A percentile compares a stretch with the other conserved stretches of the same genome.
Conservation (phyloP, 495 filamentous ascomycete genomes). For the Alectoria sarmentosa region DNA sequence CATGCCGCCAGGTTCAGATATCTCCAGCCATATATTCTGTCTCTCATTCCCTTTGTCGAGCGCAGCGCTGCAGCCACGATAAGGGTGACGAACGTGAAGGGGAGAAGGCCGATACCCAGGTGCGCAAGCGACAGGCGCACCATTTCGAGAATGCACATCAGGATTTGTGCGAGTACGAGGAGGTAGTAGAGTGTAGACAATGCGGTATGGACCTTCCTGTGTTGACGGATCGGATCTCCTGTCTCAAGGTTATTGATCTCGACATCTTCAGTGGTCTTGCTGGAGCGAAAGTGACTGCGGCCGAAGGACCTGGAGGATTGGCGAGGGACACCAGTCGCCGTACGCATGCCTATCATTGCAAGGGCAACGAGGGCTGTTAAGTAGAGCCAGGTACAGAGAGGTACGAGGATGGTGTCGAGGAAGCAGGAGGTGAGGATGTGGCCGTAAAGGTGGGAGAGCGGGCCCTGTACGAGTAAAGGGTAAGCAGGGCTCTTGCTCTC, state of each 20-base stretch:
- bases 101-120: conserved; percentile 31
- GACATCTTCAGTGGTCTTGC: conserved; percentile 7
- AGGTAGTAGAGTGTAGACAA: conserved; percentile 28
- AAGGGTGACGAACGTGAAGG: conserved; percentile 30
- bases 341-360: neutral
- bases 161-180: conserved; percentile 26
- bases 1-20: conserved; percentile 30
- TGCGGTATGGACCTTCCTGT: conserved; percentile 14
- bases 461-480: conserved; percentile 25
- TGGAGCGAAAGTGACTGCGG: conserved; percentile 1
- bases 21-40: conserved; percentile 19
- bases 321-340: neutral
- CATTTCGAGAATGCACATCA: conserved; percentile 33
- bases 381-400: conserved; percentile 31
- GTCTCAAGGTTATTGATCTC: neutral
- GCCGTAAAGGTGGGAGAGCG: conserved; percentile 29
- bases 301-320: neutral
- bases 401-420: conserved; percentile 33
- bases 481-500: conserved; percentile 4
- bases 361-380: conserved; percentile 26
- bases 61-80: conserved; percentile 25
- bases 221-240: neutral
- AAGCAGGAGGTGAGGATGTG: conserved; percentile 36
- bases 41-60: conserved; percentile 21
- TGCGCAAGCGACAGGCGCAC: conserved; percentile 28